Percentiles rank a stretch among this genome's conserved stretches.
phyloP scores from a whole-genome alignment of 352 stramenopile genomes.

The Globisporangium spinosum region DNA sequence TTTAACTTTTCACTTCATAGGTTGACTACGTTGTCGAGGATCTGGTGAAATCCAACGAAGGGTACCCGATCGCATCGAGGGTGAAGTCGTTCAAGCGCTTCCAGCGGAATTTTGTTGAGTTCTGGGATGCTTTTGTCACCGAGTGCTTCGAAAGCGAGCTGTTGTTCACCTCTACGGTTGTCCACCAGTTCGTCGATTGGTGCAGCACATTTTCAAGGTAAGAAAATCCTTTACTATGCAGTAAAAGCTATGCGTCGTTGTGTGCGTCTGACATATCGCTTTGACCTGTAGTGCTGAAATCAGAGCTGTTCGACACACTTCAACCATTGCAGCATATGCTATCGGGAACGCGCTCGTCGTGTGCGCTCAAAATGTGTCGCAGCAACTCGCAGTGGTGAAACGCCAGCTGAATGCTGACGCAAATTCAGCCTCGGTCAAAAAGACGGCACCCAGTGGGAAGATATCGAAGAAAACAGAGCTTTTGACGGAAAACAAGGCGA shows the following conservation, averaged over 20 bases:
- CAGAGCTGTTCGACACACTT: constrained; percentile 75
- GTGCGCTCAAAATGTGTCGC: constrained; percentile 40
- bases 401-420: constrained; percentile 67
- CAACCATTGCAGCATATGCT: constrained; percentile 64
- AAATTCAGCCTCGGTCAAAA: constrained; percentile 22
- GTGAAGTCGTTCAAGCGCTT: constrained; percentile 61
- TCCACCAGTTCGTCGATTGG: constrained; percentile 74
- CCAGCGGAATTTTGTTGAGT: constrained; percentile 58
- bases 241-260: background rate
- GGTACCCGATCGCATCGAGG: constrained; percentile 67
- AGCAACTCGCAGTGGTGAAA: constrained; percentile 64
- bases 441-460: constrained; percentile 15
- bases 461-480: constrained; percentile 50
- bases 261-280: constrained; percentile 1
- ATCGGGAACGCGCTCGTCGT: constrained; percentile 65
- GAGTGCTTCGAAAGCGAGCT: constrained; percentile 82
- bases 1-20: constrained; percentile 2
- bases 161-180: constrained; percentile 65
- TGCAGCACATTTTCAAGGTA: constrained; percentile 77
- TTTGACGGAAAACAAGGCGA: constrained; percentile 60
- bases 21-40: constrained; percentile 62
- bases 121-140: constrained; percentile 75
- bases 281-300: constrained; percentile 59
- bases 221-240: background rate
- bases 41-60: constrained; percentile 51